Evolutionary conservation across 352 stramenopile genomes (phyloP).

Genomic region (Phytopythium mirpurense): DNA sequence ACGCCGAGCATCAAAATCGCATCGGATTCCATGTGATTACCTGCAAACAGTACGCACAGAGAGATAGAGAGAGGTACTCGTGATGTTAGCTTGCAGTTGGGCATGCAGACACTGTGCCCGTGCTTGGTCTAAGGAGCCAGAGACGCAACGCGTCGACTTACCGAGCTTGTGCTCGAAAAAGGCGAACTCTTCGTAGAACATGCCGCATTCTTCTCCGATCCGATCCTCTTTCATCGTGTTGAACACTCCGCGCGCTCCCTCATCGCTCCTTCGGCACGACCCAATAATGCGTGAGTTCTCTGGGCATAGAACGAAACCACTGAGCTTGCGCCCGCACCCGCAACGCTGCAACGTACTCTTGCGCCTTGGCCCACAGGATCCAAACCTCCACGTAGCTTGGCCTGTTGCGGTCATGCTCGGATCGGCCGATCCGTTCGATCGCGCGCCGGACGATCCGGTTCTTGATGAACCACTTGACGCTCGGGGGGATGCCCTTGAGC

Average conservation of each 20-base stretch:
- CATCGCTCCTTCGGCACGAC: constrained; percentile 24
- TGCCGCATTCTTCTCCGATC: constrained; percentile 38
- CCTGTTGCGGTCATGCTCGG: constrained; percentile 18
- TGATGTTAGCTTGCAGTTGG: too few species aligned
- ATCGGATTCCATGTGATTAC: too few species aligned
- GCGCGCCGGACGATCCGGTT: constrained; percentile 38
- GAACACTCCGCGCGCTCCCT: constrained; percentile 43
- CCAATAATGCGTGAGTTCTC: too few species aligned
- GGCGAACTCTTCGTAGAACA: constrained; percentile 63
- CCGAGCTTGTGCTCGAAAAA: constrained; percentile 48
- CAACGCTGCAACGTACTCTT: constrained; percentile 36
- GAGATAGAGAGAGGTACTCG: too few species aligned
- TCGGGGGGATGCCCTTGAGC: constrained; percentile 38
- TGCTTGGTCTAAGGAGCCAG: too few species aligned
- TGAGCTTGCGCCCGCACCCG: too few species aligned
- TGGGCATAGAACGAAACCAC: too few species aligned
- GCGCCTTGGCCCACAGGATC: constrained; percentile 48
- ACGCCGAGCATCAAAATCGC: too few species aligned
- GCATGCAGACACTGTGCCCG: too few species aligned
- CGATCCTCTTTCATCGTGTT: constrained; percentile 49
- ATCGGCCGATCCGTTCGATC: constrained; percentile 32
- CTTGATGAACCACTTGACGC: constrained; percentile 33
- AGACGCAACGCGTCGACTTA: too few species aligned
- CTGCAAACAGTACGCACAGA: too few species aligned
- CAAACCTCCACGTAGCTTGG: constrained; percentile 54